Evolutionary conservation across 306 rosid species (phyloP).

Genomic region (Hylodesmum podocarpum): DNA sequence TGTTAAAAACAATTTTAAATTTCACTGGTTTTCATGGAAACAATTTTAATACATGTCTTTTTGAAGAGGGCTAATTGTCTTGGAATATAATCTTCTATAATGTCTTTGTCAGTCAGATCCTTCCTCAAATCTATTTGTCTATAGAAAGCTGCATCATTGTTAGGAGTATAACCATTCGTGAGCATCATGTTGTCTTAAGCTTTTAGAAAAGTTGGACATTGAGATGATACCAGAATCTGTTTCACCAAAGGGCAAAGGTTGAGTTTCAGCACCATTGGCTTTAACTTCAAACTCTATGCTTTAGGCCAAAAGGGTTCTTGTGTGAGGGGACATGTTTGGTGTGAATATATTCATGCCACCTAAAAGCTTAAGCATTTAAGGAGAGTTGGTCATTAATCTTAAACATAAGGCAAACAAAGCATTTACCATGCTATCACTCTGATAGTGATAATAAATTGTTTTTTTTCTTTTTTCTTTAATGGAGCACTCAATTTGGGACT

Average conservation of each 20-base stretch:
- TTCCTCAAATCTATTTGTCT: not conserved
- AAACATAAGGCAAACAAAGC: not conserved
- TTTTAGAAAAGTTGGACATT: not conserved
- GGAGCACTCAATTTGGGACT: not conserved
- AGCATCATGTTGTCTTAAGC: not conserved
- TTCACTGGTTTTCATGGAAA: not conserved
- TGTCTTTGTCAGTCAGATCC: not conserved
- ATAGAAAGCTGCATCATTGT: not conserved
- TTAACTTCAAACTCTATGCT: not conserved
- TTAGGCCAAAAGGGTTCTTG: not conserved
- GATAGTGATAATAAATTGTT: not conserved
- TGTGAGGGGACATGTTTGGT: not conserved
- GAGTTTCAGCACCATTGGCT: not conserved
- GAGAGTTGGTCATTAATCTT: conserved; percentile 1
- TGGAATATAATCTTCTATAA: not conserved
- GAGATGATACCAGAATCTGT: not conserved
- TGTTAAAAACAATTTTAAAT: not conserved
- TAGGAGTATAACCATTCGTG: not conserved
- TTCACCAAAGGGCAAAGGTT: not conserved
- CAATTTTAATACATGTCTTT: too few species aligned
- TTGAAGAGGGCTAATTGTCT: not conserved
- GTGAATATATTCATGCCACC: not conserved
- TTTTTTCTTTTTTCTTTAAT: too few species aligned
- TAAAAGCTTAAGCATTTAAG: not conserved
- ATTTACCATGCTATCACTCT: not conserved